Evolutionary conservation across 352 stramenopile species (phyloP).

Genomic region (Globisporangium sylvaticum): DNA sequence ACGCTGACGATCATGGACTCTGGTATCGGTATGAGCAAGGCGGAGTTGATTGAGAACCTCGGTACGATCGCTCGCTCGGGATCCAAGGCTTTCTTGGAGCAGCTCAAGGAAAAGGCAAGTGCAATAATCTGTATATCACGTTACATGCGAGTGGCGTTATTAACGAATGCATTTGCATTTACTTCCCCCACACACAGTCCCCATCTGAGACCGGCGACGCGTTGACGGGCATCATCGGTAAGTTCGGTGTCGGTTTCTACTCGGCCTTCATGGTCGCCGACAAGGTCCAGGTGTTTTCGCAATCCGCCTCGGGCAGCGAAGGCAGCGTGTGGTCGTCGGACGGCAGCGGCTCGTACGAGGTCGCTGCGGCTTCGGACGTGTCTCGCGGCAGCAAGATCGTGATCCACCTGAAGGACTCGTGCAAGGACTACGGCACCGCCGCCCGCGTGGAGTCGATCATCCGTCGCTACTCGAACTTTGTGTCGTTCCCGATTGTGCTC

Average conservation of each 20-base stretch:
- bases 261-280: constrained; percentile 99
- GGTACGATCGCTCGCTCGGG: constrained; percentile 98
- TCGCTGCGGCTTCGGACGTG: constrained; percentile 64
- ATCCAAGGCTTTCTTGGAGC: constrained; percentile 96
- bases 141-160: background rate
- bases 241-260: constrained; percentile 99
- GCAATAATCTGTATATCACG: background rate
- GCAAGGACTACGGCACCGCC: constrained; percentile 92
- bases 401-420: constrained; percentile 96
- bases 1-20: constrained; percentile 98
- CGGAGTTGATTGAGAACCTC: constrained; percentile 97
- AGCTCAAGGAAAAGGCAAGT: constrained; percentile 79
- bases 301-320: constrained; percentile 58
- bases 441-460: constrained; percentile 95
- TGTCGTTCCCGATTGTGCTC: constrained; percentile 98
- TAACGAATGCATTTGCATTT: background rate
- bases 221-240: constrained; percentile 95
- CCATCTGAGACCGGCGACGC: constrained; percentile 65
- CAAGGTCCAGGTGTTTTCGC: constrained; percentile 91
- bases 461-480: constrained; percentile 99
- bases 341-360: constrained; percentile 78
- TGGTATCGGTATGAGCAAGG: constrained; percentile 97
- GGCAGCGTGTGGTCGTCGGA: constrained; percentile 77
- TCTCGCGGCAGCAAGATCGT: constrained; percentile 95
- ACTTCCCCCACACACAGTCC: constrained; percentile 15